A percentile compares a stretch with the other conserved stretches of the same genome.
These are phyloP conservation scores for Magnolia sinica DNA, from an alignment of 164 flowering plant species.

Conservation along the genomic window DNA sequence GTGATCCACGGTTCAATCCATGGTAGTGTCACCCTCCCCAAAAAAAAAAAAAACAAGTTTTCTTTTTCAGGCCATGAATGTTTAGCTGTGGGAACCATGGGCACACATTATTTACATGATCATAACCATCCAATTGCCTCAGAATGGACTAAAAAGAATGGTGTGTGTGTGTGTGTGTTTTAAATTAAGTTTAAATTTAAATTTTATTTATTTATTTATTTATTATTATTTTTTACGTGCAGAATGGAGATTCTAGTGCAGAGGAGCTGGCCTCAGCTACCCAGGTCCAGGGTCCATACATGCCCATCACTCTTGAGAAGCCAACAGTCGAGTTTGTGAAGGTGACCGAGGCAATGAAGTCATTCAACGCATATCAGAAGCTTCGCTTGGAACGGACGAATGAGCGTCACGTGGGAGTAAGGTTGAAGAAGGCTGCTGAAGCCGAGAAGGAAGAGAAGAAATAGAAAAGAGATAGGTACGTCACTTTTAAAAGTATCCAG, in stretches of 20 bases:
- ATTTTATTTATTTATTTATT: no score
- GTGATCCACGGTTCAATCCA: no score
- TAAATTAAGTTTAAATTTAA: no score
- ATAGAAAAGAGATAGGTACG: slow-evolving; percentile 12
- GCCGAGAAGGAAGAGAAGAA: slow-evolving; percentile 70
- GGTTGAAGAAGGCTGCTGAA: slow-evolving; percentile 59
- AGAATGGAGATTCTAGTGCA: slow-evolving; percentile 44
- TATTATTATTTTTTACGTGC: neutral
- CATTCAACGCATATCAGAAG: slow-evolving; percentile 50
- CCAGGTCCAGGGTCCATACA: slow-evolving; percentile 36
- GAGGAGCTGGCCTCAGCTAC: slow-evolving; percentile 50
- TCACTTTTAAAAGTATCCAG: neutral
- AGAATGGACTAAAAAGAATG: no score
- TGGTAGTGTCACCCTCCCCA: no score
- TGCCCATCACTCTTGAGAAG: slow-evolving; percentile 46
- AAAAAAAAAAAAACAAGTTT: no score
- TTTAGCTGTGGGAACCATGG: no score
- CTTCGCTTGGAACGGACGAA: slow-evolving; percentile 47
- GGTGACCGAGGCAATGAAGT: slow-evolving; percentile 48
- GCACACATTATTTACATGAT: no score
- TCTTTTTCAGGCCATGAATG: no score
- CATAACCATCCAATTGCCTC: no score
- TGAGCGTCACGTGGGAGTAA: slow-evolving; percentile 38
- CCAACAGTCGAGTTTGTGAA: slow-evolving; percentile 46
- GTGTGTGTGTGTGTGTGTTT: no score